Evolutionary conservation across 139 green algal species (phyloP), one percentile per base, ranked within the genome.

Genomic region (Eudorina sp.): DNA sequence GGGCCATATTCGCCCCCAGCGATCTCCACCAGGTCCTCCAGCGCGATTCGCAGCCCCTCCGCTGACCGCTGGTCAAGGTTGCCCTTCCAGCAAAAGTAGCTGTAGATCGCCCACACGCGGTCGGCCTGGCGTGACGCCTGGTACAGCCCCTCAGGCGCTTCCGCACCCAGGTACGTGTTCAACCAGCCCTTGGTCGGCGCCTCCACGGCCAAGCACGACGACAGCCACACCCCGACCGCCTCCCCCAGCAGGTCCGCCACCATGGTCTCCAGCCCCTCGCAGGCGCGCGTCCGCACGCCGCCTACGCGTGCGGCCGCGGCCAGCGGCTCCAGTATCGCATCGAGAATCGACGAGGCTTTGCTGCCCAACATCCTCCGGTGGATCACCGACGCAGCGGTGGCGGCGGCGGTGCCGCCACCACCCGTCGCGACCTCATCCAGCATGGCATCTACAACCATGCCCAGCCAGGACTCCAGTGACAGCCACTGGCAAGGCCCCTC

Each of bases 371-470:
- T 76, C 80, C 76, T 62, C 43, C 46, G 46, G 80, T 77, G 76
- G 40, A 86, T 76, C 40, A 45, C 21, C 4, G 55, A 60, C 3
- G 80, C 43, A 31, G 40, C 27, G 14, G 27, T 62, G 60, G 76
- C 80, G 0, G 76, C 60, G 4, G 43, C 46, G 60, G 41, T 77
- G n/a, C n/a, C n/a, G n/a, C n/a, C n/a, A n/a, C n/a, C n/a, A n/a
- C n/a, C n/a, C n/a, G n/a, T n/a, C n/a, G n/a, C n/a, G n/a, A n/a
- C n/a, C n/a, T n/a, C n/a, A 8, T 46, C 48, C 6, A 86, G 41
- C 80, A 86, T 76, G 8, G 80, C 80, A 31, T 86, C 80, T 9
- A 73, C 80, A 4, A 85, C 19, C 78, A 85, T 85, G 78, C 78
- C 78, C 78, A 85, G 78, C 78, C 78, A 85, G 31, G 31, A 43